Base-by-base conservation (phyloP, 306 rosid species). In the Begonia fuchsioides region DNA sequence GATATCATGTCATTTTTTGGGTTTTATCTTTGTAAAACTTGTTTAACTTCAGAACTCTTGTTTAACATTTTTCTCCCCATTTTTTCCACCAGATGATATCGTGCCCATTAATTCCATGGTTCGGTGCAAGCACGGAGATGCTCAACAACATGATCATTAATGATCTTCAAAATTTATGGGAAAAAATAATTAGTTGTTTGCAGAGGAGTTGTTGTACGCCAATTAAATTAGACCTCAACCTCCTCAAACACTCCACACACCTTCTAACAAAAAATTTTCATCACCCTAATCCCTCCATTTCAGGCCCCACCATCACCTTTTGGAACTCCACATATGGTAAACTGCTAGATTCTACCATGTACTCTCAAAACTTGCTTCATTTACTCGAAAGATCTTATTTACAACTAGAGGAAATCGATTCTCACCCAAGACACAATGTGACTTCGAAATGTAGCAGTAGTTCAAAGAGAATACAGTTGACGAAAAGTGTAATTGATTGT, bases 261-360 rank as follows among this genome's bases (percentile, higher is more conserved):
- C 64, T 83, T 41, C 79, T 83, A 26, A 86, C 64, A 54, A 83
- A 83, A 70, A 74, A 88, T 65, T 88, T 87, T 8, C 76, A 76
- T 46, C 86, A 81, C 66, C 76, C 86, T 56, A 57, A 51, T 60
- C 60, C 65, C 65, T 64, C 80, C 70, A 78, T 87, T 59, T 80
- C 83, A 57, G 81, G 72, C 61, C 68, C 79, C 5, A 68, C 83
- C 71, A 57, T 83, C 63, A 54, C 58, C 47, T 83, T 83, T 38
- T 87, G 94, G 94, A 87, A 81, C 71, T 65, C 75, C 47, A 71
- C 88, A 39, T 87, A 68, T 32, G 93, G 83, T 1, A 71, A 73
- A 60, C 81, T 71, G 49, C 57, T 50, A 45, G 69, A 26, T 26
- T 26, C 72, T 61, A 59, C 69, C 76, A 81, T 52, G n/a, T 78